Base-by-base conservation (phyloP, 352 stramenopile species). In the Phytophthora citricola region DNA sequence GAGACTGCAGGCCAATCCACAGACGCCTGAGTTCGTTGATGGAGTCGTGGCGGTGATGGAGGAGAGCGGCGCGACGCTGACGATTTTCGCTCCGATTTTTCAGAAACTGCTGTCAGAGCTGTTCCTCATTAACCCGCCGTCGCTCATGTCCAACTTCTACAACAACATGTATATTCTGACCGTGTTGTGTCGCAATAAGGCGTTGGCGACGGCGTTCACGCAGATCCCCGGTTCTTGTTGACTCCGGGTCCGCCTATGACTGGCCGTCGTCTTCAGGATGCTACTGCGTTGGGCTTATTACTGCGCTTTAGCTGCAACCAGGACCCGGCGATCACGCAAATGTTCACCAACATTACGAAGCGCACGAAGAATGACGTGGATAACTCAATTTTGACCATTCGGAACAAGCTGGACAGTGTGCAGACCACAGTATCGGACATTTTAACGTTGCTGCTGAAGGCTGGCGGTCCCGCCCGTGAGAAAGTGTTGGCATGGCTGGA, bases 291-390 rank as follows among this genome's bases (percentile, higher is more conserved):
- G 9, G 87, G 87, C 0, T 72, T 95, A 29, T 47, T 95, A 17
- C 66, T 93, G 34, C 87, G 87, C 32, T 93, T 93, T 64, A 91
- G 83, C 45, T 86, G 73, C n/a, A 72, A 73, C 1, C 76, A 90
- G 32, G 87, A 93, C 56, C 85, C 87, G 5, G 81, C 78, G 0
- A 79, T 95, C 5, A 76, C 85, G 59, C 85, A 95, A 60, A 87
- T 95, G 80, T 95, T 95, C 40, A 63, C 78, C 6, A 93, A 95
- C 63, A 89, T 95, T 48, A 91, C 87, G 3, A 95, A 93, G 69
- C 81, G 87, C 9, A 92, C 84, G 24, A 91, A 90, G 67, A 84
- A 78, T 14, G 81, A 94, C 45, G 79, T 94, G 34, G 81, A 95
- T 58, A 87, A 89, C 64, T 88, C 84, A 29, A 76, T 94, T 32